Evolutionary conservation across 1,284 basidiomycete genomes (phyloP).

Genomic region (Papiliotrema terrestris): DNA sequence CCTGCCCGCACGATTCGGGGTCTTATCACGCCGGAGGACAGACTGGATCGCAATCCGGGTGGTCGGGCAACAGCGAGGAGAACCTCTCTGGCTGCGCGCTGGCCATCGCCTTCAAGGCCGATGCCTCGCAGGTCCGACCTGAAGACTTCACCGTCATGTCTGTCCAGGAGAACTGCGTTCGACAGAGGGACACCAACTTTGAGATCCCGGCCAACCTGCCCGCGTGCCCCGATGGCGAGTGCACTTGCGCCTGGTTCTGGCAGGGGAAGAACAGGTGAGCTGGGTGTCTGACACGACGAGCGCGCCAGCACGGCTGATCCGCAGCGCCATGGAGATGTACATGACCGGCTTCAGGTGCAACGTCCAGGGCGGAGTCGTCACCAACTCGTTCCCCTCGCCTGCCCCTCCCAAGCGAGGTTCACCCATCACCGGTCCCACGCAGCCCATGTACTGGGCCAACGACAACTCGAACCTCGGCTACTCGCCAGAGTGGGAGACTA

Average conservation of each 20-base stretch:
- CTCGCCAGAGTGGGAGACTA: conserved; percentile 2
- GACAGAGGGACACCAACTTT: conserved; percentile 60
- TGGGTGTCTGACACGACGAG: no score
- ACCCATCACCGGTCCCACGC: conserved; percentile 9
- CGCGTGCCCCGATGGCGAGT: conserved; percentile 61
- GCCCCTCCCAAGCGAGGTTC: conserved; percentile 2
- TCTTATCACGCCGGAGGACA: conserved; percentile 14
- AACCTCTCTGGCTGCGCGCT: conserved; percentile 47
- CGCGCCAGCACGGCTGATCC: neutral
- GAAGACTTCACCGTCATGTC: conserved; percentile 68
- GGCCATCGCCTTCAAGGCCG: conserved; percentile 64
- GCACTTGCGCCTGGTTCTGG: conserved; percentile 70
- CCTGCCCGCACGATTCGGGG: conserved; percentile 11
- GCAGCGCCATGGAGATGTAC: conserved; percentile 13
- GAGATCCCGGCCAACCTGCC: conserved; percentile 62
- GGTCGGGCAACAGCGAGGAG: conserved; percentile 12
- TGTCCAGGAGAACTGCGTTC: conserved; percentile 68
- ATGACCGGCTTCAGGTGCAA: conserved; percentile 15
- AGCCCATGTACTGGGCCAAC: conserved; percentile 16
- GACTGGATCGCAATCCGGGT: conserved; percentile 1
- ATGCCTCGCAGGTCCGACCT: conserved; percentile 57
- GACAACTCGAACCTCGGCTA: conserved; percentile 10
- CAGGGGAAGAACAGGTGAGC: conserved; percentile 23
- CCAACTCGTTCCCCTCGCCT: conserved; percentile 3
- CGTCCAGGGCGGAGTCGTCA: conserved; percentile 10